Evolutionary conservation across 2,329 filamentous ascomycete genomes (phyloP), one percentile per base, ranked within the genome.

Genomic region (Parastagonospora nodorum): DNA sequence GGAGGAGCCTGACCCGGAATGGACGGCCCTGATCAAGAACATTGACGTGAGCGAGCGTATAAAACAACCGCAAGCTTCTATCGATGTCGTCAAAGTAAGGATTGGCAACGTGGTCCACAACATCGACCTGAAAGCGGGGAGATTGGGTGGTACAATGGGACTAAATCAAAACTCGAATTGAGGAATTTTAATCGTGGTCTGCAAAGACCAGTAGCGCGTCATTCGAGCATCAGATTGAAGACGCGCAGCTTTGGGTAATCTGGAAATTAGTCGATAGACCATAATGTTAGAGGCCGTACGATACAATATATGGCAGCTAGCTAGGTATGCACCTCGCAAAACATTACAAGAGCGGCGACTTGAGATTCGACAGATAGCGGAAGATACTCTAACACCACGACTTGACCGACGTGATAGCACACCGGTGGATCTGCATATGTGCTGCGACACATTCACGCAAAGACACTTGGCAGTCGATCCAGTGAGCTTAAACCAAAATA

Each of bases 31-130:
- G 30, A 55, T 71, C 2, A 44, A 60, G 36, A n/a, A 42, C 36
- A 55, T 71, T 19, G 56, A 67, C 35, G 51, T 69, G 12, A 48
- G 52, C 37, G 51, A 57, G 31, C 49, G 57, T 9, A 37, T 72
- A 29, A 33, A 44, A 32, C 43, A 57, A 7, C 63, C 72, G 27
- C 47, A 58, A 16, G 60, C 69, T 16, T 45, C 49, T 4, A 76
- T 81, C 44, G 55, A 71, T 5, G 69, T 68, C 10, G 71, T 81
- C 29, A 82, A 82, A 63, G 68, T 75, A n/a, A 77, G 78, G 50
- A 73, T 81, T 35, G 80, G 80, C 3, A 78, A 77, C 43, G 50
- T 54, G 5, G 60, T 75, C 27, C 63, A 69, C 42, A 61, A 57
- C n/a, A 63, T 76, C 35, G 59, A 67, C 10, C 48, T 76, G 29